Conservation (phyloP, 495 filamentous ascomycete genomes). For the Paragyromitra xinjiangensis region DNA sequence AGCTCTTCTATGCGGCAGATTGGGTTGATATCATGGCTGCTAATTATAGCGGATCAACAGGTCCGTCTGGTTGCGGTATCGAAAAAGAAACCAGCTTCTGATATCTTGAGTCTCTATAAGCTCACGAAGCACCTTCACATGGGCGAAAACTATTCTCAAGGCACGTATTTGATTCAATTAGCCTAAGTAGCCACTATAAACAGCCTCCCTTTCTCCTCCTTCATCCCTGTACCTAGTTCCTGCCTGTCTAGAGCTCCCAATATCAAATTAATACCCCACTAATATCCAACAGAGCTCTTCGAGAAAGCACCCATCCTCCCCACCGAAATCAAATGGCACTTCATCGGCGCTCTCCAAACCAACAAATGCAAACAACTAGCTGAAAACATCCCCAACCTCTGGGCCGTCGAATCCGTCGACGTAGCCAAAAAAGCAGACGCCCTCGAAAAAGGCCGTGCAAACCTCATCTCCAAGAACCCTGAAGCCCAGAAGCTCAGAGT, state of each 20-base stretch:
- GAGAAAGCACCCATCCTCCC: conserved; percentile 86
- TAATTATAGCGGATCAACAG: conserved; percentile 59
- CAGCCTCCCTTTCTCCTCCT: not conserved
- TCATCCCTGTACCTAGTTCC: not conserved
- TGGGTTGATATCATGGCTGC: not conserved
- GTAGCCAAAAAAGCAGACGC: conserved; percentile 82
- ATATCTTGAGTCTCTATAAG: conserved; percentile 83
- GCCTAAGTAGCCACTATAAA: not conserved
- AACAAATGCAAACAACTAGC: conserved; percentile 92
- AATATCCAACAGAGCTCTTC: conserved; percentile 68
- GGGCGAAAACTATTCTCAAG: conserved; percentile 95
- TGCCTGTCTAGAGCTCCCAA: not conserved
- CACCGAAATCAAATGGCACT: conserved; percentile 85
- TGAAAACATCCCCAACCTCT: conserved; percentile 85
- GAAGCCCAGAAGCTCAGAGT: conserved; percentile 62
- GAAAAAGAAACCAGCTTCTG: conserved; percentile 89
- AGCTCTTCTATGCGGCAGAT: not conserved
- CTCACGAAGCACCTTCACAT: conserved; percentile 75
- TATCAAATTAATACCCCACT: not conserved
- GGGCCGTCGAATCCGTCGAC: conserved; percentile 90
- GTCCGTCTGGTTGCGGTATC: conserved; percentile 91
- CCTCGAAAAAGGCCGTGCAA: conserved; percentile 78
- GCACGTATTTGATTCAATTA: conserved; percentile 25
- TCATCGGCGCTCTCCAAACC: conserved; percentile 79
- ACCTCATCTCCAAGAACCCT: conserved; percentile 60